These are phyloP conservation scores for Leucocoprinus leucothites DNA, from an alignment of 768 basidiomycete genomes.

Conservation along the genomic window DNA sequence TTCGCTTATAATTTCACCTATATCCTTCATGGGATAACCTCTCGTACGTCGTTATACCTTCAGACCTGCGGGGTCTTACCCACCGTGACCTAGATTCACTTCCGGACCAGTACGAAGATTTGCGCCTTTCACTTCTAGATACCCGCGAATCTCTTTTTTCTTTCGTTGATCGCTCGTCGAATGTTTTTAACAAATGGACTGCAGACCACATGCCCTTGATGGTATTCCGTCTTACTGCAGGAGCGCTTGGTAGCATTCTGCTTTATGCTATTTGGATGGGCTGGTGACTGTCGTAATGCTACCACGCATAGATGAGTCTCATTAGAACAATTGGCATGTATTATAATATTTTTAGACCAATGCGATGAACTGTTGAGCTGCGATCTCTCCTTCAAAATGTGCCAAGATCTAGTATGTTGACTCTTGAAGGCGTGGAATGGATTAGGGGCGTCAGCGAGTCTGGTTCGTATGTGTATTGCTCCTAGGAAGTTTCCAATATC, in stretches of 20 bases:
- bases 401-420: no score
- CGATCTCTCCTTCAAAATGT: no score
- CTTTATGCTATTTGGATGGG: constrained; percentile 28
- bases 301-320: neutral
- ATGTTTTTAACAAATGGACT: constrained; percentile 37
- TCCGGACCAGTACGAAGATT: constrained; percentile 27
- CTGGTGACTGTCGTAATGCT: constrained; percentile 16
- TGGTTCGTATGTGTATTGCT: no score
- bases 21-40: constrained; percentile 32
- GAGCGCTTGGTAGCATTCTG: constrained; percentile 26
- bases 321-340: constrained; percentile 1
- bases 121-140: constrained; percentile 32
- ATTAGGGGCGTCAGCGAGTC: no score
- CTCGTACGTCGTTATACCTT: constrained; percentile 21
- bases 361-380: neutral
- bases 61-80: neutral
- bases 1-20: constrained; percentile 27
- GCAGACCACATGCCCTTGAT: constrained; percentile 30
- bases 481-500: no score
- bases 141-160: constrained; percentile 33
- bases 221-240: constrained; percentile 27
- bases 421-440: no score
- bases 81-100: constrained; percentile 20
- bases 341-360: neutral
- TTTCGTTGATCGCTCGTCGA: constrained; percentile 31